Evolutionary conservation across 768 basidiomycete genomes (phyloP).

Genomic region (Tubosaeta sp.): DNA sequence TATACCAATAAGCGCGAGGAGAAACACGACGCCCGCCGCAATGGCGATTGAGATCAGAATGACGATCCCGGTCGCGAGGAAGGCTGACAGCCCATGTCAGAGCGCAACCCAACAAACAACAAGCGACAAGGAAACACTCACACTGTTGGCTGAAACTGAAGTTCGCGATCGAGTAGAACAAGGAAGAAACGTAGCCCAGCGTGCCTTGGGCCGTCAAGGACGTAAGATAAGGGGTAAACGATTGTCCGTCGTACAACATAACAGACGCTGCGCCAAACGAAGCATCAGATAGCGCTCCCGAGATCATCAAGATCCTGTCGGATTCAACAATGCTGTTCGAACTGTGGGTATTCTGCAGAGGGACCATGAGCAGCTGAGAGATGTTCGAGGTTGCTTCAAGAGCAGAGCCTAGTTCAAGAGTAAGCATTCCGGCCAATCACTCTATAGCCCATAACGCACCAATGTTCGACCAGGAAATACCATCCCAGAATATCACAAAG

Average conservation of each 20-base stretch:
- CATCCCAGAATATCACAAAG: slow-evolving; percentile 86
- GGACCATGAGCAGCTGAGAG: slow-evolving; percentile 86
- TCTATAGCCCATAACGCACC: slow-evolving; percentile 36
- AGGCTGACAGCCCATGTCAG: slow-evolving; percentile 44
- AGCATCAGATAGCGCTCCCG: slow-evolving; percentile 67
- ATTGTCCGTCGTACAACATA: slow-evolving; percentile 82
- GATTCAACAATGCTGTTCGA: slow-evolving; percentile 68
- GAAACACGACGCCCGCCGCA: slow-evolving; percentile 88
- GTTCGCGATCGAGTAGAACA: slow-evolving; percentile 78
- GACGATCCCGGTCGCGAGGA: slow-evolving; percentile 88
- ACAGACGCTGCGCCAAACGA: slow-evolving; percentile 78
- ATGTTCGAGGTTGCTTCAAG: slow-evolving; percentile 59
- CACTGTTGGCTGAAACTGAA: slow-evolving; percentile 73
- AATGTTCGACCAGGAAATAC: slow-evolving; percentile 64
- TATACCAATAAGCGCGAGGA: slow-evolving; percentile 79
- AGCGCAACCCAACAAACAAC: neutral
- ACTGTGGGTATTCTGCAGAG: slow-evolving; percentile 71
- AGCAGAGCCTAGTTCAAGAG: slow-evolving; percentile 42
- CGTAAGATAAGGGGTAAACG: slow-evolving; percentile 77
- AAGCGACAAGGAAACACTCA: slow-evolving; percentile 37
- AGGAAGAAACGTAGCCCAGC: slow-evolving; percentile 64
- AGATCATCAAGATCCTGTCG: slow-evolving; percentile 88
- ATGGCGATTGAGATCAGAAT: slow-evolving; percentile 98
- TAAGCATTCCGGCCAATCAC: neutral
- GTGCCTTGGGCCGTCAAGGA: slow-evolving; percentile 62